Base-by-base conservation (phyloP, 768 basidiomycete genomes). In the Macrolepiota dolichaula region DNA sequence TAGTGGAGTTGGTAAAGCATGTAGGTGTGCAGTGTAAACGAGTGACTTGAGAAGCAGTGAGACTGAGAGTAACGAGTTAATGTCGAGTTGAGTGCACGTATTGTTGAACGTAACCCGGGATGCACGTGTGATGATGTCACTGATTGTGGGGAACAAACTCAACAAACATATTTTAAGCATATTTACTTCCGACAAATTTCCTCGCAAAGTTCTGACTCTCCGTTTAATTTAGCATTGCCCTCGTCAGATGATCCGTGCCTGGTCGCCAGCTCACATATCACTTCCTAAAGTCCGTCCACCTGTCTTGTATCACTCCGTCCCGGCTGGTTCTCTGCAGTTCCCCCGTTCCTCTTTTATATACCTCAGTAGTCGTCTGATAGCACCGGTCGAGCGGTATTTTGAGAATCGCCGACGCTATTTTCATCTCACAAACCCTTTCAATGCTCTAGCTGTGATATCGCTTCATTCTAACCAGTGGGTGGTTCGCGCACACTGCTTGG, bases 151-250 rank as follows among this genome's bases (percentile, higher is more conserved):
- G 40, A 55, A 6, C 42, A 29, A 17, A 44, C 10, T 42, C 6
- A 49, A 22, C 7, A 47, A 24, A 11, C n/a, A n/a, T 12, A 11
- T 55, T 55, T 40, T 22, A 17, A 44, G 42, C 25, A 29, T 56
- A 37, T 37, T 9, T 9, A 44, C 47, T 24, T 27, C 57, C 57
- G 57, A 59, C 22, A 51, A 51, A n/a, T n/a, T 59, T 59, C 57
- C 37, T 51, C 57, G 13, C 19, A 9, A 9, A n/a, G 25, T n/a
- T 42, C 17, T 7, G 13, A 40, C 27, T 29, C 7, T 51, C 17
- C n/a, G 4, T 19, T 12, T 51, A 32, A 42, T 19, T 38, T 32
- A 27, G 27, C 32, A 12, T 19, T 38, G n/a, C n/a, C 9, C 35
- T 37, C 4, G 37, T 32, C 38, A 44, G 40, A 15, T 50, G 47